Percentiles rank a stretch among this genome's conserved stretches.
Conservation (phyloP, 495 filamentous ascomycete genomes). For the Staphylotrichum tortipilum region DNA sequence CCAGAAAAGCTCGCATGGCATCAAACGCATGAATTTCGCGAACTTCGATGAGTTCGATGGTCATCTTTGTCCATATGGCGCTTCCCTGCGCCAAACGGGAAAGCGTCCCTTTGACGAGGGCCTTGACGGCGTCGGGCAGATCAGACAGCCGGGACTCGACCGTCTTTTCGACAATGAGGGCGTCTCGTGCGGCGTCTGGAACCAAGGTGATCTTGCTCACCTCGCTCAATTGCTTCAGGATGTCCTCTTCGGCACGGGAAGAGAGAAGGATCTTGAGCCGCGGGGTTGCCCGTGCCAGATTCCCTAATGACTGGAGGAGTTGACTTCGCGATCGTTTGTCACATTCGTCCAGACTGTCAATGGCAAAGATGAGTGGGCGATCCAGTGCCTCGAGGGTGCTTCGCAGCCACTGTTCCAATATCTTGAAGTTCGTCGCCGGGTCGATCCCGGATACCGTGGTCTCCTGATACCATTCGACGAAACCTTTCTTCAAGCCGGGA, state of each 20-base stretch:
- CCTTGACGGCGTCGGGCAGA: neutral
- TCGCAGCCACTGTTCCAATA: neutral
- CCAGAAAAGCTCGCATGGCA: neutral
- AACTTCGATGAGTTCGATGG: neutral
- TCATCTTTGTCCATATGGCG: neutral
- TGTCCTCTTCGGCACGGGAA: neutral
- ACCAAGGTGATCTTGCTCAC: neutral
- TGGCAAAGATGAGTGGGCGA: conserved; percentile 13
- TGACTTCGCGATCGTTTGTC: conserved; percentile 15
- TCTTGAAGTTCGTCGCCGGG: neutral
- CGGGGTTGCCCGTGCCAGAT: neutral
- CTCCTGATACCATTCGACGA: neutral
- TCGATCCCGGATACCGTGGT: neutral
- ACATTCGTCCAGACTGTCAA: conserved; percentile 29
- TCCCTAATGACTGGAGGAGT: conserved; percentile 7
- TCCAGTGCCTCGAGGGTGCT: neutral
- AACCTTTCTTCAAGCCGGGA: neutral
- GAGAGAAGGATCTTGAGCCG: neutral
- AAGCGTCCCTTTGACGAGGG: neutral
- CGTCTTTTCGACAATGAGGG: neutral
- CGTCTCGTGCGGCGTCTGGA: neutral
- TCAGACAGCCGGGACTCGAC: neutral
- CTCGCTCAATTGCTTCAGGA: neutral
- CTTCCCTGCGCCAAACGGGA: neutral
- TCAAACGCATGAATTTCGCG: neutral